phyloP scores from a whole-genome alignment of 345 rosid species.

The Euclidium syriacum region DNA sequence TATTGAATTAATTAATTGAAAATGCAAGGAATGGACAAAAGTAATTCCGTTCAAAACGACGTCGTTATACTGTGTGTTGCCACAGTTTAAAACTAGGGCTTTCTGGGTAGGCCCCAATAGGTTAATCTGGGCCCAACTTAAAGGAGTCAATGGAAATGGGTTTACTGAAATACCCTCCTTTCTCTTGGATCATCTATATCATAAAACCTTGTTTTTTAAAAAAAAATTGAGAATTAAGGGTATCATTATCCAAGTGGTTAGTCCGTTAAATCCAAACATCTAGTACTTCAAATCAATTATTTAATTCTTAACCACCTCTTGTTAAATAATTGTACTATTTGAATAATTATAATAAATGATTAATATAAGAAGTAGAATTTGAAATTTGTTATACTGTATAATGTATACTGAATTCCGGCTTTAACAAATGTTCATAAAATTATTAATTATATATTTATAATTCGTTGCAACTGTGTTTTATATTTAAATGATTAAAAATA shows the following conservation, averaged over 20 bases:
- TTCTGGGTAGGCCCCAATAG: too few relatives aligned
- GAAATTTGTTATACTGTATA: too few relatives aligned
- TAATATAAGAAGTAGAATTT: too few relatives aligned
- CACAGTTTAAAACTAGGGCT: slow-evolving; percentile 5
- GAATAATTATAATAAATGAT: too few relatives aligned
- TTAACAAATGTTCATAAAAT: too few relatives aligned
- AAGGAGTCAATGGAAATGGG: neutral
- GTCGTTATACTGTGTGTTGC: slow-evolving; percentile 11
- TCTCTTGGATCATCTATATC: neutral
- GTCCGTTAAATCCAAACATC: slow-evolving; percentile 8
- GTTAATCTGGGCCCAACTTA: slow-evolving; percentile 21
- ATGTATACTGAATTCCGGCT: too few relatives aligned
- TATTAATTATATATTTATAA: too few relatives aligned
- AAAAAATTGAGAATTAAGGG: neutral
- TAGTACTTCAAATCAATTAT: neutral
- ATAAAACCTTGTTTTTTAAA: too few relatives aligned
- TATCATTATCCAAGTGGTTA: slow-evolving; percentile 26
- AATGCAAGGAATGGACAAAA: neutral
- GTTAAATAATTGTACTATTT: neutral
- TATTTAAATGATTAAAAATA: too few relatives aligned
- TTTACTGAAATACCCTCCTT: slow-evolving; percentile 10
- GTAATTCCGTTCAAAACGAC: neutral
- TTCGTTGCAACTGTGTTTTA: too few relatives aligned
- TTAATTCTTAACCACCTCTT: neutral
- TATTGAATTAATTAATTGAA: neutral